phyloP scores from a whole-genome alignment of 768 basidiomycete genomes.

The Boletus bicolor region DNA sequence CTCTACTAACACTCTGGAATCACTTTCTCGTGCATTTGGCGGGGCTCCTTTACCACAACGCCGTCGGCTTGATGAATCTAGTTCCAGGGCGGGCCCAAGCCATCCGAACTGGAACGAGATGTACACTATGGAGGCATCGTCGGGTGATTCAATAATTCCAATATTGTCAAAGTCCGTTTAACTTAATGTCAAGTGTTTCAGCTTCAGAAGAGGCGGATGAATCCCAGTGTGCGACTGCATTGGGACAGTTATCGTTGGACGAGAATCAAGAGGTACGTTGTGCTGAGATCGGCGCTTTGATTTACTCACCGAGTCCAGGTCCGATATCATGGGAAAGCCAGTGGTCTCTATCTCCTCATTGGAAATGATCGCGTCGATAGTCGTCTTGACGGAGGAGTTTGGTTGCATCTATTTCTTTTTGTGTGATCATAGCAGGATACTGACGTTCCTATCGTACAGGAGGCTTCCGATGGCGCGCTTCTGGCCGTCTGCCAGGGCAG shows the following conservation, averaged over 20 bases:
- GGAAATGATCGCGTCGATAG: slow-evolving; percentile 63
- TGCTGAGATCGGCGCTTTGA: neutral
- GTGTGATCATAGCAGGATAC: slow-evolving; percentile 3
- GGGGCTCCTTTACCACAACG: slow-evolving; percentile 43
- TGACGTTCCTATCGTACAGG: slow-evolving; percentile 37
- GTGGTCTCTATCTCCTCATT: slow-evolving; percentile 74
- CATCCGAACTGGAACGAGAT: slow-evolving; percentile 55
- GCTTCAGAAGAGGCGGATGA: slow-evolving; percentile 38
- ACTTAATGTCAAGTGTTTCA: slow-evolving; percentile 24
- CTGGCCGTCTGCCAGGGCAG: slow-evolving; percentile 60
- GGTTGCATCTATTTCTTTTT: slow-evolving; percentile 39
- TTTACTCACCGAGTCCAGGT: slow-evolving; percentile 46
- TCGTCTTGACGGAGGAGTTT: slow-evolving; percentile 65
- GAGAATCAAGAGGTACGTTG: slow-evolving; percentile 65
- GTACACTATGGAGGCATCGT: slow-evolving; percentile 52
- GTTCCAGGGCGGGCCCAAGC: slow-evolving; percentile 8
- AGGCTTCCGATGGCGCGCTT: slow-evolving; percentile 70
- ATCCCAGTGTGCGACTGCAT: slow-evolving; percentile 47
- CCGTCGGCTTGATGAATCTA: slow-evolving; percentile 39
- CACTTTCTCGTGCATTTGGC: slow-evolving; percentile 28
- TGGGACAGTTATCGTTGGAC: slow-evolving; percentile 71
- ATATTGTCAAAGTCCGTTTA: neutral
- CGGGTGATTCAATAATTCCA: slow-evolving; percentile 23
- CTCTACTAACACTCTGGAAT: slow-evolving; percentile 5
- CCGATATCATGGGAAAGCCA: slow-evolving; percentile 77